Base-by-base conservation (phyloP, 176 grass and related monocot genomes). In the Alopecurus myosuroides region DNA sequence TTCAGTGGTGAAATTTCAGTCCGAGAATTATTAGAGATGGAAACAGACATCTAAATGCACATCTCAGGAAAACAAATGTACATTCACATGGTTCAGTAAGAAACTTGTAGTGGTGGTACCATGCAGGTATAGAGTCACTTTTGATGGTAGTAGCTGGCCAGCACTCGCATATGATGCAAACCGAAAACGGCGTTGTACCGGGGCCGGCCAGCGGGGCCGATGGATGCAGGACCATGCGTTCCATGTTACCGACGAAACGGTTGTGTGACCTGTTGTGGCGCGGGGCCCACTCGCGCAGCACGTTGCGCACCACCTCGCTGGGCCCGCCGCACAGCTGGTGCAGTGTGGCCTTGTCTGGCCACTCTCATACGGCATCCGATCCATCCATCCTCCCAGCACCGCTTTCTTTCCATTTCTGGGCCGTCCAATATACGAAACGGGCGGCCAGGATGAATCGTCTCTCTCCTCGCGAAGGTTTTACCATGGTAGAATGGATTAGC, bases 301-400 rank as follows among this genome's bases (percentile, higher is more conserved):
- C 92, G 90, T 92, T 97, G 92, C 65, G 40, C 77, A 31, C 84
- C 88, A 80, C 77, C 49, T 28, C 29, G 17, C 46, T 50, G 83
- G 96, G 78, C 77, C 88, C 96, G 87, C 55, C 39, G 57, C 72
- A 92, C 89, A 94, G 88, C 93, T 98, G 93, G 85, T 80, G 84
- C 84, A 89, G 82, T 86, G 88, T 90, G 91, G 86, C 85, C 55
- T 94, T 98, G 96, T 98, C 91, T 82, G 77, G 52, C 84, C 86
- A 2, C 45, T 72, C 74, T 40, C 74, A 31, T 73, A 51, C 42
- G n/a, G 11, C 18, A 29, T 42, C 23, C 37, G 4, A 15, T 13
- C 46, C 45, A 30, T 45, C 46, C 26, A 48, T 6, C 22, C 17
- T n/a, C n/a, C n/a, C n/a, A n/a, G n/a, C n/a, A n/a, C 74, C 61